Base-by-base conservation (phyloP, 345 rosid genomes). In the Brassica cretica region DNA sequence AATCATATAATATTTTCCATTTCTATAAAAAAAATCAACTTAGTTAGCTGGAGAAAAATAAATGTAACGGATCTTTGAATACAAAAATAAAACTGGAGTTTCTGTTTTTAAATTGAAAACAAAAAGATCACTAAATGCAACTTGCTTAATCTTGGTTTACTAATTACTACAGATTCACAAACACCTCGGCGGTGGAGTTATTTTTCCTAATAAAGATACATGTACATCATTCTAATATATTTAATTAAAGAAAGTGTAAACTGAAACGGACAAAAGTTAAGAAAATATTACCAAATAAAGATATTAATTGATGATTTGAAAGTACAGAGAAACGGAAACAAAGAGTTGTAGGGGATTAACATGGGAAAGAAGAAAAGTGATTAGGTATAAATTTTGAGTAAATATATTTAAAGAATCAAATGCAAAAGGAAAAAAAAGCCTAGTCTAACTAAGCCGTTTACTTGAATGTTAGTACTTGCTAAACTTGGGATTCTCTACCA, bases 111-210 rank as follows among this genome's bases (percentile, higher is more conserved):
- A 75, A 65, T 75, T 80, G 66, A 64, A 80, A 79, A 69, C 12
- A 64, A 69, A 68, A 74, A 25, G 71, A 75, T 75, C 5, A 60
- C 75, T 80, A 70, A 75, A 80, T 80, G 83, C 69, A 80, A 80
- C 76, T 75, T 80, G 76, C 80, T 70, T 75, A 75, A 80, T 75
- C 76, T 75, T 75, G 71, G 72, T 53, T 46, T 19, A 72, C 5
- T 46, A 29, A 37, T 46, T 19, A 72, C 5, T 46, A 29, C 37
- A 66, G 68, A 72, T 59, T 59, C 64, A 78, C 37, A 73, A 60
- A 78, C 64, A 60, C 61, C 62, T 66, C 49, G 33, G 49, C 27
- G 59, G 41, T 67, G 39, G 41, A 67, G 44, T 44, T 78, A 58
- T 41, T 61, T 65, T 78, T 67, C 77, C 77, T 32, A 66, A 60